These are phyloP conservation scores for Teunomyces aglyptinius DNA, from an alignment of 805 yeast genomes.

Conservation along the genomic window DNA sequence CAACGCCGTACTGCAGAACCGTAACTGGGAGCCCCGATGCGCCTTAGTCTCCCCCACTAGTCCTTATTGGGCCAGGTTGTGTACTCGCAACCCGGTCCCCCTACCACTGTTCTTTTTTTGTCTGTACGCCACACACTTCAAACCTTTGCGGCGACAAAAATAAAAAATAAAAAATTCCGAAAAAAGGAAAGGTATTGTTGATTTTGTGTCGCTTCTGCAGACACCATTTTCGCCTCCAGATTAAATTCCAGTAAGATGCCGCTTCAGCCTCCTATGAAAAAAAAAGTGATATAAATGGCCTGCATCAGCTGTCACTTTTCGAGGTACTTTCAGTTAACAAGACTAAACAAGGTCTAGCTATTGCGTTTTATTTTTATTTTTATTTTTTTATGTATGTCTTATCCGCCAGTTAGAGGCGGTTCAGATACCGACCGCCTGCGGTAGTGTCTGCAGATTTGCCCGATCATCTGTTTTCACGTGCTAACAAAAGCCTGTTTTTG, in stretches of 20 bases:
- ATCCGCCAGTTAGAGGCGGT: not conserved
- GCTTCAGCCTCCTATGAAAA: not conserved
- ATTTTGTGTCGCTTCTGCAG: not conserved
- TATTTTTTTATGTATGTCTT: not conserved
- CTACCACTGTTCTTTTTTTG: not conserved
- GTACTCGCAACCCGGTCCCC: not conserved
- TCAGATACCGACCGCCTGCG: not conserved
- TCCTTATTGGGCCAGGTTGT: not conserved
- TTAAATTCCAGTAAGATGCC: not conserved
- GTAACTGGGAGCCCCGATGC: not conserved
- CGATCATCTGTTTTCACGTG: conserved; percentile 1
- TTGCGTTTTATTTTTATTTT: not conserved
- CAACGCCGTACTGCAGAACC: not conserved
- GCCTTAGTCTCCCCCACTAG: not conserved
- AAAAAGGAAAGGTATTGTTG: not conserved
- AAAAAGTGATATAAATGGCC: not conserved
- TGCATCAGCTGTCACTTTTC: not conserved
- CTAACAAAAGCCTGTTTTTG: not conserved
- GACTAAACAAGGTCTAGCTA: not conserved
- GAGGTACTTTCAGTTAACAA: too few species aligned
- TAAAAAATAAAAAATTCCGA: not conserved
- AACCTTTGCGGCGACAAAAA: not conserved
- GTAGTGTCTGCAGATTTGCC: not conserved
- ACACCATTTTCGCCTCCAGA: not conserved
- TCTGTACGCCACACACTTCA: not conserved